Conservation (phyloP, 306 rosid genomes). For the Notholithocarpus densiflorus region DNA sequence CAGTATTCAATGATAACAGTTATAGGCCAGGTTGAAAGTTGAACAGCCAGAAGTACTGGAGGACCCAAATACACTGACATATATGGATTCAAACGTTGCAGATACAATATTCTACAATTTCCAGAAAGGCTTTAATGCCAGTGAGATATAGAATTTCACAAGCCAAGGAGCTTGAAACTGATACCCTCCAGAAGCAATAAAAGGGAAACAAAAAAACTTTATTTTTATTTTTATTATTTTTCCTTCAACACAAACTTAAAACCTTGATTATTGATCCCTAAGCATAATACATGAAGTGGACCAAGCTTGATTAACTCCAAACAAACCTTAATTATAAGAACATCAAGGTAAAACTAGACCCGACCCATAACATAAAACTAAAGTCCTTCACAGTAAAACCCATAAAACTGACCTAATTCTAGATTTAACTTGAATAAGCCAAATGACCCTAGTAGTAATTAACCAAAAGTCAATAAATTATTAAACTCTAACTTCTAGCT, state of each 20-base stretch:
- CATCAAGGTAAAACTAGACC: not conserved
- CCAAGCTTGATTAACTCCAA: not conserved
- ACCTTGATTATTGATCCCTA: not conserved
- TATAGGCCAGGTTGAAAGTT: not conserved
- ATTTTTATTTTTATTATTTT: not conserved
- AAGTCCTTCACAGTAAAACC: not conserved
- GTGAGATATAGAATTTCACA: not conserved
- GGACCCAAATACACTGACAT: not conserved
- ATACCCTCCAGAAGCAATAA: not conserved
- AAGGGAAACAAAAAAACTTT: not conserved
- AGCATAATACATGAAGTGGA: not conserved
- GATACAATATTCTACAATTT: not conserved
- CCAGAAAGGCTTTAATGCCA: not conserved
- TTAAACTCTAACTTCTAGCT: not conserved
- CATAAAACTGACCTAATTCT: not conserved
- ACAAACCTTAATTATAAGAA: not conserved
- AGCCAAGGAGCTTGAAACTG: not conserved
- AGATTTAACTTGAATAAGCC: not conserved
- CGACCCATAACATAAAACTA: not conserved
- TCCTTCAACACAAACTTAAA: not conserved
- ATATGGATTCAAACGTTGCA: not conserved
- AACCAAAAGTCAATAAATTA: not conserved
- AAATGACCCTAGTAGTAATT: not conserved
- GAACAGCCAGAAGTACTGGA: not conserved
- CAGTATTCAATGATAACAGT: not conserved